Evolutionary conservation across 495 filamentous ascomycete genomes (phyloP).

Genomic region (Trichoderma virens): DNA sequence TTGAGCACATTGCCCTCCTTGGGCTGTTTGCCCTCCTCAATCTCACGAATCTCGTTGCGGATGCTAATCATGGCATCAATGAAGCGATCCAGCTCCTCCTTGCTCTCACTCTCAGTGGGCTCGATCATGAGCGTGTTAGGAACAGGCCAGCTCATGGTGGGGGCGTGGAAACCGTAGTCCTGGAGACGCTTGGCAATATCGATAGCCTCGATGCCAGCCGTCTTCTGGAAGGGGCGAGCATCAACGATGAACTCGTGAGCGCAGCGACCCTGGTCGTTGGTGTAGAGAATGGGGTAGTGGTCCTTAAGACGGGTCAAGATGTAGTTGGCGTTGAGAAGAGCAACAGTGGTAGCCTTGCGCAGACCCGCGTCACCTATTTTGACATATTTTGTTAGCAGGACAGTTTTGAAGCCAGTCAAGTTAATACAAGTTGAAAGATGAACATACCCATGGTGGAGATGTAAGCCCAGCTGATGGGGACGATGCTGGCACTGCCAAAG

Average conservation of each 20-base stretch:
- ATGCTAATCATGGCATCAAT: constrained; percentile 88
- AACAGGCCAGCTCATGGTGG: constrained; percentile 98
- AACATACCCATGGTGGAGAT: constrained; percentile 85
- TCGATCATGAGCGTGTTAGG: constrained; percentile 98
- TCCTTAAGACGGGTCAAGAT: constrained; percentile 84
- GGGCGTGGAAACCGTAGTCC: constrained; percentile 97
- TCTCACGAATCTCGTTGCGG: constrained; percentile 72
- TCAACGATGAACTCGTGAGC: constrained; percentile 99
- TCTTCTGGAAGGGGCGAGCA: constrained; percentile 76
- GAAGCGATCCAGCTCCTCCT: constrained; percentile 92
- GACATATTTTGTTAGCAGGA: constrained; percentile 16
- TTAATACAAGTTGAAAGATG: not conserved
- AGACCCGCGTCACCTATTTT: constrained; percentile 63
- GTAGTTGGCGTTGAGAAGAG: constrained; percentile 95
- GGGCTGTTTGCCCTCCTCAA: constrained; percentile 75
- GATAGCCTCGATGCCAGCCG: constrained; percentile 82
- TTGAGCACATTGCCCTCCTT: constrained; percentile 84
- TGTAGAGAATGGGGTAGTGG: constrained; percentile 89
- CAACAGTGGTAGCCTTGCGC: constrained; percentile 91
- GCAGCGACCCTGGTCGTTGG: constrained; percentile 78
- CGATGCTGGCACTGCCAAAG: constrained; percentile 86
- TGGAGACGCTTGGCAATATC: constrained; percentile 97
- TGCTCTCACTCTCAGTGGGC: constrained; percentile 90
- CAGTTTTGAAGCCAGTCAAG: not conserved
- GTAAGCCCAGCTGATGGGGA: constrained; percentile 96